Percentiles rank a stretch among this genome's conserved stretches.
phyloP scores from a whole-genome alignment of 805 yeast species.

The Yarrowia phangngaensis region DNA sequence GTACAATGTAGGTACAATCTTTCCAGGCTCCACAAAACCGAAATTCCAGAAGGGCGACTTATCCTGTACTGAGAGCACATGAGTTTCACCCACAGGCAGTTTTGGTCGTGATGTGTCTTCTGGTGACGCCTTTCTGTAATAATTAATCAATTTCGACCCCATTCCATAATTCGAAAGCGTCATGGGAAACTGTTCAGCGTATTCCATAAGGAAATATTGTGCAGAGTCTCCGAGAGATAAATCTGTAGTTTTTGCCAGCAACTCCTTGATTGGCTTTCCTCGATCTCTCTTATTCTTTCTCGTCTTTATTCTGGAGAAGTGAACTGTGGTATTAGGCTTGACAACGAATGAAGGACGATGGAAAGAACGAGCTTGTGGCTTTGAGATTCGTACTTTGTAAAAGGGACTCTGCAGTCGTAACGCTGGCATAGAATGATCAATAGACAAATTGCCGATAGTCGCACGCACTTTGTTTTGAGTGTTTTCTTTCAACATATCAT shows the following conservation, averaged over 20 bases:
- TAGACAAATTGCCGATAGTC: slow-evolving; percentile 82
- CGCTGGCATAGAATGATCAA: slow-evolving; percentile 91
- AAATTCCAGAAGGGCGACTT: slow-evolving; percentile 97
- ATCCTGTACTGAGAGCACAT: slow-evolving; percentile 93
- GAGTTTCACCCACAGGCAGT: slow-evolving; percentile 86
- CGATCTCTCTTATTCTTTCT: slow-evolving; percentile 87
- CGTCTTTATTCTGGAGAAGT: slow-evolving; percentile 66
- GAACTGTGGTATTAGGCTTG: slow-evolving; percentile 72
- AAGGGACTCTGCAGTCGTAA: slow-evolving; percentile 81
- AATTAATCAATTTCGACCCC: slow-evolving; percentile 91
- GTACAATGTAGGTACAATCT: slow-evolving; percentile 87
- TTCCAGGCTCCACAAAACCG: slow-evolving; percentile 94
- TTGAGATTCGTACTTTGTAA: slow-evolving; percentile 71
- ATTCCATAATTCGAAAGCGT: slow-evolving; percentile 86
- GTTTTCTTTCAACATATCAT: slow-evolving; percentile 75
- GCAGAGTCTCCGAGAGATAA: slow-evolving; percentile 82
- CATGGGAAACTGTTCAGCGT: slow-evolving; percentile 82
- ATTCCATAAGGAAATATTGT: slow-evolving; percentile 73
- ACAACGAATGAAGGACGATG: slow-evolving; percentile 75
- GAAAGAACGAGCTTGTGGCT: slow-evolving; percentile 65
- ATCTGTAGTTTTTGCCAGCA: slow-evolving; percentile 68
- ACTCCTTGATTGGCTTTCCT: slow-evolving; percentile 73
- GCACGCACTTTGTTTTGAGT: slow-evolving; percentile 90
- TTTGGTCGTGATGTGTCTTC: slow-evolving; percentile 87
- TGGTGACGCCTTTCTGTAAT: slow-evolving; percentile 77